These are phyloP conservation scores for Polyrhizophydium stewartii DNA, from an alignment of 371 early-diverging fungal species.

Conservation along the genomic window DNA sequence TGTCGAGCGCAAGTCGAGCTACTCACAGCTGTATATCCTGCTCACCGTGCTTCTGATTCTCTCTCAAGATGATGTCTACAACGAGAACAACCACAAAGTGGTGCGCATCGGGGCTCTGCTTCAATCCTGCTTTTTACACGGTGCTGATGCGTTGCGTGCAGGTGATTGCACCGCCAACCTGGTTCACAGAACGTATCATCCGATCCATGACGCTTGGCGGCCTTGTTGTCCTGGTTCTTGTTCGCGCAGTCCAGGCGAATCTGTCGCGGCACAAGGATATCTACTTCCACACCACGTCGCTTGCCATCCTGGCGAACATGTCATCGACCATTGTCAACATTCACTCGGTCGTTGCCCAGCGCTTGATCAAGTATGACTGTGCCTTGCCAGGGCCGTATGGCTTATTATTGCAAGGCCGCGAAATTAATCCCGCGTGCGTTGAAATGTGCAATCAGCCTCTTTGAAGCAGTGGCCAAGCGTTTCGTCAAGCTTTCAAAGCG, in stretches of 20 bases:
- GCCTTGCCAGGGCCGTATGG: neutral
- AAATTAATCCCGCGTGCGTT: too few species aligned
- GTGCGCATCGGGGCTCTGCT: too few species aligned
- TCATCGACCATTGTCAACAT: slow-evolving; percentile 57
- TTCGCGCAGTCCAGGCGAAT: slow-evolving; percentile 64
- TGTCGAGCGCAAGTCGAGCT: slow-evolving; percentile 56
- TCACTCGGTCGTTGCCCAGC: slow-evolving; percentile 67
- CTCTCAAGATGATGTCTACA: slow-evolving; percentile 70
- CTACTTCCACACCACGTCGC: slow-evolving; percentile 63
- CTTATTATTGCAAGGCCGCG: too few species aligned
- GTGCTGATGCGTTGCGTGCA: neutral
- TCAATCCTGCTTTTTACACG: too few species aligned
- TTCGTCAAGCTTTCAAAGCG: slow-evolving; percentile 48
- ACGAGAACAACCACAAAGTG: slow-evolving; percentile 68
- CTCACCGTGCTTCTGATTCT: slow-evolving; percentile 60
- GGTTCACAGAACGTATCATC: slow-evolving; percentile 70
- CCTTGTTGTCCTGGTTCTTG: slow-evolving; percentile 55
- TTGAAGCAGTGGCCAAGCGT: slow-evolving; percentile 62
- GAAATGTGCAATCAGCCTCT: slow-evolving; percentile 54
- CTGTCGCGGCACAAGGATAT: slow-evolving; percentile 66
- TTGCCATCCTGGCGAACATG: slow-evolving; percentile 68
- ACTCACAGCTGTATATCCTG: slow-evolving; percentile 64
- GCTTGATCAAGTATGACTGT: slow-evolving; percentile 52
- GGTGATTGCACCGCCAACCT: slow-evolving; percentile 14
- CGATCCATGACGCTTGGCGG: slow-evolving; percentile 68